Conservation (phyloP, 345 rosid genomes). For the Gossypium arboreum region DNA sequence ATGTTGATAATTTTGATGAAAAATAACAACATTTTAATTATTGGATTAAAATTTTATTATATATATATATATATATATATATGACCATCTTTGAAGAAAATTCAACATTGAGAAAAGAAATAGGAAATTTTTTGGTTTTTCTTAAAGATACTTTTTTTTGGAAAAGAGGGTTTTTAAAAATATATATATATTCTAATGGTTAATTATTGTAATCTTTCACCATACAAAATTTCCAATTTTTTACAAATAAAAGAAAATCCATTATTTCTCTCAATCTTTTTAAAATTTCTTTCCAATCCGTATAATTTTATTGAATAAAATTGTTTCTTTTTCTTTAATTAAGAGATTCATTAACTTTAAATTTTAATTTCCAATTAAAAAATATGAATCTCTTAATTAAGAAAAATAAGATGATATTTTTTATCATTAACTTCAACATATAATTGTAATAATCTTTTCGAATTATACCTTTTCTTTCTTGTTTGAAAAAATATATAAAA, state of each 20-base stretch:
- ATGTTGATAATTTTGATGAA: too few species aligned
- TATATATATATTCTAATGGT: background rate
- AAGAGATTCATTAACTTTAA: background rate
- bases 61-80: too few species aligned
- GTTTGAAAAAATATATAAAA: too few species aligned
- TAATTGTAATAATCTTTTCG: too few species aligned
- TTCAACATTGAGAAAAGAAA: background rate
- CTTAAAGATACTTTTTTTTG: background rate
- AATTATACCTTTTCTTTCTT: too few species aligned
- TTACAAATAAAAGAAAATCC: background rate
- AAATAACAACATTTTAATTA: too few species aligned
- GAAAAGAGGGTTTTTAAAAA: background rate
- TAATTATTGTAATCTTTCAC: background rate
- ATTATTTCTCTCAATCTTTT: background rate
- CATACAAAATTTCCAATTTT: background rate
- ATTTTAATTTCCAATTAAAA: background rate
- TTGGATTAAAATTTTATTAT: too few species aligned
- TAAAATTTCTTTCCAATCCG: background rate
- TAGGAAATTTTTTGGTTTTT: background rate
- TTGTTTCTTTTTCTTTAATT: background rate
- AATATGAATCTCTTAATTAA: too few species aligned
- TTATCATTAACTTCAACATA: too few species aligned
- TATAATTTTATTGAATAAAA: background rate
- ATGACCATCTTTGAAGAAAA: background rate
- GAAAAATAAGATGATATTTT: too few species aligned